phyloP scores from a whole-genome alignment of 176 grass and related monocot genomes.

The Bolboschoenus planiculmis region DNA sequence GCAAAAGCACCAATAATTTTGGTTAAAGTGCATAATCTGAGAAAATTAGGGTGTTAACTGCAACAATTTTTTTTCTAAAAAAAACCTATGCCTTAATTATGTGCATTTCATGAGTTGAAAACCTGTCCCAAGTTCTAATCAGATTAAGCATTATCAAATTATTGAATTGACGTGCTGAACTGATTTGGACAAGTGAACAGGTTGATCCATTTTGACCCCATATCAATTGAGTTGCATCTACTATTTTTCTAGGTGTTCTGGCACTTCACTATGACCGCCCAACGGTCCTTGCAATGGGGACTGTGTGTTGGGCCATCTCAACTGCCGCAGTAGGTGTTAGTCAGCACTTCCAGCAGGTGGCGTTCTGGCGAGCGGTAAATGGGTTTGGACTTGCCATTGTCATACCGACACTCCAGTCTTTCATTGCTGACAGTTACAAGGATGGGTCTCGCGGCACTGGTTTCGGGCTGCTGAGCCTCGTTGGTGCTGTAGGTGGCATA shows the following conservation, averaged over 20 bases:
- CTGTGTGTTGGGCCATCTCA: constrained; percentile 78
- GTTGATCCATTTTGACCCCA: neutral
- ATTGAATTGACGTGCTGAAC: neutral
- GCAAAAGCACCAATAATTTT: neutral
- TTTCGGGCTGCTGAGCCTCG: constrained; percentile 79
- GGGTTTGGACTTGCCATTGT: constrained; percentile 93
- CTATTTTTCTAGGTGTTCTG: constrained; percentile 38
- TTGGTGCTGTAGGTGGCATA: constrained; percentile 73
- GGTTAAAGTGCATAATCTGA: neutral
- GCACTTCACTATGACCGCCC: constrained; percentile 74
- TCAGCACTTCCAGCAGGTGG: constrained; percentile 61
- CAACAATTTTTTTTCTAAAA: neutral
- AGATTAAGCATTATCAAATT: neutral
- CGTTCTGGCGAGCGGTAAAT: constrained; percentile 81
- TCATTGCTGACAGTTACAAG: constrained; percentile 93
- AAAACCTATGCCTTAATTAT: neutral
- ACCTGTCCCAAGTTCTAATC: neutral
- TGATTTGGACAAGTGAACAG: neutral
- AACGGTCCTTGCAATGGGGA: constrained; percentile 66
- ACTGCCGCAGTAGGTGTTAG: constrained; percentile 71
- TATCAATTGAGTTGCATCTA: neutral
- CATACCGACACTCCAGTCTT: constrained; percentile 83
- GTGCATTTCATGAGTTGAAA: neutral
- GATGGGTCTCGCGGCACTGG: constrained; percentile 68
- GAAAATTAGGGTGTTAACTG: neutral